Evolutionary conservation across 768 basidiomycete genomes (phyloP).

Genomic region (Leccinum barrowsii): DNA sequence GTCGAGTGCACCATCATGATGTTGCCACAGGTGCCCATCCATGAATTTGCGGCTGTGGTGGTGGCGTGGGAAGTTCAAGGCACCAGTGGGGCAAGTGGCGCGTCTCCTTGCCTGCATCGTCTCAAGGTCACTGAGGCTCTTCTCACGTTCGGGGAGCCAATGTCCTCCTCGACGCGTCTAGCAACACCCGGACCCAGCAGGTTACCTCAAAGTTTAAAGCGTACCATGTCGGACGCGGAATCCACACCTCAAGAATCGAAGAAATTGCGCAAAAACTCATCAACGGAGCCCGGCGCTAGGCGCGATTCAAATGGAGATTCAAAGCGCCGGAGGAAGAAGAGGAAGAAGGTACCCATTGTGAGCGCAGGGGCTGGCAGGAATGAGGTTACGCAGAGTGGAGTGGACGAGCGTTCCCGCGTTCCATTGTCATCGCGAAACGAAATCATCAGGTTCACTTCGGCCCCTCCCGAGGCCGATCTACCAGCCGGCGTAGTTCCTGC

Average conservation of each 20-base stretch:
- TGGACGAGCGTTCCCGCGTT: slow-evolving; percentile 11
- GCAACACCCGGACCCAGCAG: slow-evolving; percentile 15
- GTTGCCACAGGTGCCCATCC: too few species aligned
- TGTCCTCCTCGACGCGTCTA: slow-evolving; percentile 27
- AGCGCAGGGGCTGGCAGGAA: slow-evolving; percentile 3
- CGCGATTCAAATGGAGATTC: slow-evolving; percentile 22
- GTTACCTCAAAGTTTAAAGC: slow-evolving; percentile 9
- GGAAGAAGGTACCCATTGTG: slow-evolving; percentile 28
- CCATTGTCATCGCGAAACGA: slow-evolving; percentile 24
- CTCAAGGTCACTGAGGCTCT: neutral
- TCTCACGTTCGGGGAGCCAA: slow-evolving; percentile 2
- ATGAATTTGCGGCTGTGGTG: neutral
- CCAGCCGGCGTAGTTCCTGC: neutral
- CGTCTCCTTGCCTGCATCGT: neutral
- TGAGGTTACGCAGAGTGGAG: slow-evolving; percentile 6
- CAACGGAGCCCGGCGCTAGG: slow-evolving; percentile 11
- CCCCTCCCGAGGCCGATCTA: slow-evolving; percentile 11
- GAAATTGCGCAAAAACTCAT: slow-evolving; percentile 22
- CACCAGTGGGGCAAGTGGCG: neutral
- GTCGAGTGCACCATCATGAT: too few species aligned
- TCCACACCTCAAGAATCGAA: slow-evolving; percentile 18
- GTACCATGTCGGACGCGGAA: slow-evolving; percentile 25
- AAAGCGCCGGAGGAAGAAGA: slow-evolving; percentile 28
- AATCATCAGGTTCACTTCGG: slow-evolving; percentile 26
- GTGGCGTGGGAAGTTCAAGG: slow-evolving; percentile 28